These are phyloP conservation scores for Geranomyces variabilis DNA, from an alignment of 192 early-diverging fungal genomes.

Conservation along the genomic window DNA sequence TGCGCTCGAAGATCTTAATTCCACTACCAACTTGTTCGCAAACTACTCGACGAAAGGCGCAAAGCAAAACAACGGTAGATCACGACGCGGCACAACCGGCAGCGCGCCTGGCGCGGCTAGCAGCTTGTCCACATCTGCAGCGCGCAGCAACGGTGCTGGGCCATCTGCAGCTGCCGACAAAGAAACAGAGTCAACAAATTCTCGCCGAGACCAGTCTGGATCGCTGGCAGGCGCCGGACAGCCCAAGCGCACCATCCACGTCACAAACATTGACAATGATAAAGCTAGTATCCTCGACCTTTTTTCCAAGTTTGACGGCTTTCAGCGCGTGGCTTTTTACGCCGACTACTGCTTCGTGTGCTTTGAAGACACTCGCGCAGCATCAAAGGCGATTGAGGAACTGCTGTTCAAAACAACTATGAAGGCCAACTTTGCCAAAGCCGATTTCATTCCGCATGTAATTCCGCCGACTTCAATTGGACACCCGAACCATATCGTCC, in stretches of 20 bases:
- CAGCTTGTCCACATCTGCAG: background rate
- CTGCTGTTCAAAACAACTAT: slow-evolving; percentile 54
- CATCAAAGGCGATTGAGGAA: slow-evolving; percentile 51
- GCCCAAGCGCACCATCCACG: slow-evolving; percentile 55
- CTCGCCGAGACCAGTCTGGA: slow-evolving; percentile 2
- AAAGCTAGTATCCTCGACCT: slow-evolving; percentile 40
- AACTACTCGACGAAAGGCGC: slow-evolving; percentile 59
- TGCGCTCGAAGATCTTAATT: slow-evolving; percentile 55
- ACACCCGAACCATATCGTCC: slow-evolving; percentile 44
- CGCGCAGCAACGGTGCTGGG: background rate
- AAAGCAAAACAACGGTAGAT: slow-evolving; percentile 28
- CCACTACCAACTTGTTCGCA: slow-evolving; percentile 55
- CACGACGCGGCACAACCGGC: slow-evolving; percentile 6
- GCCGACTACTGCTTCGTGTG: slow-evolving; percentile 57
- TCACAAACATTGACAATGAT: slow-evolving; percentile 51
- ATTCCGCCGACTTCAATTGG: slow-evolving; percentile 45
- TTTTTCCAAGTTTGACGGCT: slow-evolving; percentile 45
- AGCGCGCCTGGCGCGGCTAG: background rate
- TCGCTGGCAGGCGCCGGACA: slow-evolving; percentile 16
- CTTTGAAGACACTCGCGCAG: slow-evolving; percentile 43
- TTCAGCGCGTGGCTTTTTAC: slow-evolving; percentile 53
- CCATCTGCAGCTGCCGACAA: background rate
- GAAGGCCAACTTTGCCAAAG: slow-evolving; percentile 54
- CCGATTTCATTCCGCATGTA: slow-evolving; percentile 50
- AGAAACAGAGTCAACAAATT: background rate